Percentiles rank a stretch among this genome's conserved stretches.
Conservation (phyloP, 2,329 filamentous ascomycete genomes). For the Colletotrichum tabaci region DNA sequence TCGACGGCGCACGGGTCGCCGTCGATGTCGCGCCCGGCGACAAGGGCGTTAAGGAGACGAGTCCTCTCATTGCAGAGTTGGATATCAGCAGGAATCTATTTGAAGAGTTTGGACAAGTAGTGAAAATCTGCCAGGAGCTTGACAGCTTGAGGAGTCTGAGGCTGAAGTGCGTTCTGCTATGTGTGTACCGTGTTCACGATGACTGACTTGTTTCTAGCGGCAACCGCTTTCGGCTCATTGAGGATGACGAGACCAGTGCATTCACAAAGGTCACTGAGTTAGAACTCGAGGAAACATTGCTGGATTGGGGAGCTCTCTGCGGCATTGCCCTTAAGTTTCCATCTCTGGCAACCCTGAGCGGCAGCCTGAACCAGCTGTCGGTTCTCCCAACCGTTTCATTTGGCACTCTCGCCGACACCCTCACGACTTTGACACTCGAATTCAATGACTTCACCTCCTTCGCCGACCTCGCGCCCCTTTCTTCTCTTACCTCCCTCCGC, state of each 20-base stretch:
- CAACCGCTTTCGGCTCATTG: constrained; percentile 74
- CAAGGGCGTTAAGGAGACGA: constrained; percentile 63
- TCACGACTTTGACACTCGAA: constrained; percentile 79
- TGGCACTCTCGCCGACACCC: constrained; percentile 60
- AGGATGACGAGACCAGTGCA: constrained; percentile 49
- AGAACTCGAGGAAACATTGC: constrained; percentile 76
- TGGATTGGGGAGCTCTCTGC: constrained; percentile 76
- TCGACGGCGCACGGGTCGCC: constrained; percentile 81
- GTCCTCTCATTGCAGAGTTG: constrained; percentile 80
- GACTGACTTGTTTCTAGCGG: constrained; percentile 66
- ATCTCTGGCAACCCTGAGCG: constrained; percentile 65
- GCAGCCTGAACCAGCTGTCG: constrained; percentile 71
- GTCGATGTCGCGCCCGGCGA: constrained; percentile 52
- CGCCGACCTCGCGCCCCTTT: constrained; percentile 69
- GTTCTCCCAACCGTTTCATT: constrained; percentile 61
- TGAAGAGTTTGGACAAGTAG: constrained; percentile 75
- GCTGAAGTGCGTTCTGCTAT: constrained; percentile 73
- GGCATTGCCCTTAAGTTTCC: constrained; percentile 68
- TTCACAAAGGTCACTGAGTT: constrained; percentile 72
- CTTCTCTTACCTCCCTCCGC: constrained; percentile 65
- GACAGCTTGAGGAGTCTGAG: constrained; percentile 76
- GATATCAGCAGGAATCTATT: constrained; percentile 91
- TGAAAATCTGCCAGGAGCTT: constrained; percentile 79
- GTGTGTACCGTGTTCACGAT: constrained; percentile 7
- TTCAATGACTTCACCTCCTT: constrained; percentile 78